Evolutionary conservation across 257 asterid genomes (phyloP), one percentile per base, ranked within the genome.

Genomic region (Jacaranda copaia): DNA sequence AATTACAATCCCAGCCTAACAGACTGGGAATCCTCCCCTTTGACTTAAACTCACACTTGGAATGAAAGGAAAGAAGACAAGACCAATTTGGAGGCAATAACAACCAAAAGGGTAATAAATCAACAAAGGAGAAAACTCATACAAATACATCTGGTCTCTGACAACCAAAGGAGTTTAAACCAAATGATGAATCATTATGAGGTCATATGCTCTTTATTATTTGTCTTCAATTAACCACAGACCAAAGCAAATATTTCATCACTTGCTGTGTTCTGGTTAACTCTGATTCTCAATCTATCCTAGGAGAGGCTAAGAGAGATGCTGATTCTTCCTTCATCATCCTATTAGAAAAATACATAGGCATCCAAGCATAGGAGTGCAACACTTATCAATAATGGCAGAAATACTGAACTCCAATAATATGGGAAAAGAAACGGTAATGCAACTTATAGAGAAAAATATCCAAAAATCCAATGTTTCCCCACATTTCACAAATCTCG

Each of bases 211-310:
- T n/a, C 53, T 7, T 68, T 53, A 6, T 11, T 15, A 16, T 32
- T 36, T n/a, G 55, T 55, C 25, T 12, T 71, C 1, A 10, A 48
- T 4, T 38, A 71, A 6, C 36, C 2, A 46, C 19, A 5, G 63
- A 49, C 10, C 25, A 35, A 53, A 58, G 45, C 11, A 8, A 18
- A 56, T 16, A 55, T 48, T 66, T 67, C 75, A 59, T 51, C 42
- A 73, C 14, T 19, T 43, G 36, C 45, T 77, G 16, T 20, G 74
- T 14, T 39, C 25, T 25, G 9, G 19, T 36, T 52, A 57, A 43
- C 42, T 38, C 16, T 39, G n/a, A 67, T 68, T 65, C 51, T 76
- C 64, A 57, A n/a, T 46, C 73, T 73, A 55, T 19, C 53, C 45
- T 32, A 71, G 10, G 51, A 61, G 4, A 25, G 3, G 4, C 38